Evolutionary conservation across 257 asterid species (phyloP), one percentile per base, ranked within the genome.

Genomic region (Nicotiana attenuata): DNA sequence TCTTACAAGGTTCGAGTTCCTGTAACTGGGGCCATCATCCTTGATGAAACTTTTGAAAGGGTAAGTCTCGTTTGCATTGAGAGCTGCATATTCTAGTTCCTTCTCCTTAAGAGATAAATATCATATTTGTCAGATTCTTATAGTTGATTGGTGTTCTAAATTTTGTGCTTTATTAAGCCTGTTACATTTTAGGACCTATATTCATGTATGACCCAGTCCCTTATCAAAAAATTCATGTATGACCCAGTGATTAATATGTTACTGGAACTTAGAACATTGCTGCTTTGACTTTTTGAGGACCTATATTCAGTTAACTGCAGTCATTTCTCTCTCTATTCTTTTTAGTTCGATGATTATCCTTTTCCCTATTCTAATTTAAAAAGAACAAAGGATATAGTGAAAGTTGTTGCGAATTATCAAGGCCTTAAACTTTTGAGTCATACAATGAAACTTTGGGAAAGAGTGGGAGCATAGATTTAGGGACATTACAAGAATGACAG

Each of bases 1-100:
- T 91, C 98, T 20, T 93, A 93, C 86, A 93, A 93, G 85, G 94
- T 91, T 82, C 94, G 98, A 78, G 98, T 93, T 88, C 98, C 98
- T 66, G 97, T 93, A 67, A 91, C 94, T 3, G 98, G 96, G 86
- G 97, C 97, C 84, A 93, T 93, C 53, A 93, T 93, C 82, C 89
- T 93, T 87, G 98, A 93, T 78, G 92, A 91, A 85, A 87, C 96
- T 75, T 92, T 85, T 80, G 94, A 93, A 86, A 87, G 97, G 92
- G 98, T 93, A 86, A 88, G 94, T 45, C 61, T 60, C 65, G 60
- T 14, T 26, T 50, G 63, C 80, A 50, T 50, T 33, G 17, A 7
- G 19, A 50, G 63, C 8, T 22, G 80, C 63, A 50, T 8, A 22
- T 15, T 75, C 45, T 47, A 75, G 80, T 50, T 50, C 80, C 63